Evolutionary conservation across 2,329 filamentous ascomycete genomes (phyloP).

Genomic region (Stemphylium beticola): DNA sequence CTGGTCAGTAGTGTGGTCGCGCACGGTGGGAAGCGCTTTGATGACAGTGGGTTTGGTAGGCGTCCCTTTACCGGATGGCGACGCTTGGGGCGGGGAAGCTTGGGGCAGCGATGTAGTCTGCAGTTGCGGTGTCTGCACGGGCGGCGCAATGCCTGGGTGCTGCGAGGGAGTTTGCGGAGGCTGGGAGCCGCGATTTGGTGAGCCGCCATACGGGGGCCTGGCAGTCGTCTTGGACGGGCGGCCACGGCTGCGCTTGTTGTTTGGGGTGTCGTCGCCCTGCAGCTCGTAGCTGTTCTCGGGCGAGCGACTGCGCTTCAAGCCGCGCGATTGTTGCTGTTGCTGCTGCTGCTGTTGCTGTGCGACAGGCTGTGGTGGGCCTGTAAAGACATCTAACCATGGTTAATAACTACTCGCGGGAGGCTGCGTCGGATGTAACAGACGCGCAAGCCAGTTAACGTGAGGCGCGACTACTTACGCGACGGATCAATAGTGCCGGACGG

Average conservation of each 20-base stretch:
- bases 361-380: constrained; percentile 36
- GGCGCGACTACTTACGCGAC: constrained; percentile 25
- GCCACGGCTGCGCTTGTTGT: constrained; percentile 50
- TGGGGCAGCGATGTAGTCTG: constrained; percentile 58
- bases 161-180: constrained; percentile 55
- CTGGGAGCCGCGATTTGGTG: constrained; percentile 60
- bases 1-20: constrained; percentile 97
- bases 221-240: constrained; percentile 64
- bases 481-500: constrained; percentile 51
- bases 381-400: constrained; percentile 37
- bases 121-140: constrained; percentile 61
- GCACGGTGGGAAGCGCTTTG: constrained; percentile 92
- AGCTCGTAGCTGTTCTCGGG: constrained; percentile 48
- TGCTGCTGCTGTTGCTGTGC: constrained; percentile 38
- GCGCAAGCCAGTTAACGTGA: constrained; percentile 20
- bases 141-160: constrained; percentile 56
- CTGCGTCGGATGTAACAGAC: constrained; percentile 44
- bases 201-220: constrained; percentile 57
- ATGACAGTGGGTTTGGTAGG: constrained; percentile 79
- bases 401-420: constrained; percentile 28
- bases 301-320: constrained; percentile 51
- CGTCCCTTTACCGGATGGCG: constrained; percentile 73
- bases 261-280: constrained; percentile 34
- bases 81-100: constrained; percentile 63
- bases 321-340: constrained; percentile 33